Conservation (phyloP, 768 basidiomycete species). For the Panus rudis region DNA sequence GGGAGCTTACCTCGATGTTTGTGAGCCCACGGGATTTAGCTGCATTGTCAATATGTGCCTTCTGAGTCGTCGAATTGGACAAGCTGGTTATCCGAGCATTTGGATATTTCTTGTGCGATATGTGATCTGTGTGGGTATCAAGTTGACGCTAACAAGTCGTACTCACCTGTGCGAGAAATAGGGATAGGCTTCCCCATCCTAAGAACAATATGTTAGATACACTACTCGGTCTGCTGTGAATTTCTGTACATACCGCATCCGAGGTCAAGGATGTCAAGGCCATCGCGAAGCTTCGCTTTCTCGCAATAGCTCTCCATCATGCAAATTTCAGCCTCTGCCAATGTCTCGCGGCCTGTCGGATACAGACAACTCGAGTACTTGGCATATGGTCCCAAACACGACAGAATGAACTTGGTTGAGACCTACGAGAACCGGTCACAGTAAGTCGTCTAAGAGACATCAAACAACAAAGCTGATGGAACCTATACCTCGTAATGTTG, state of each 20-base stretch:
- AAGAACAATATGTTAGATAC: background rate
- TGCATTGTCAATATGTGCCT: slow-evolving; percentile 48
- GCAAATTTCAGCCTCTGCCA: slow-evolving; percentile 56
- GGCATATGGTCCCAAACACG: slow-evolving; percentile 56
- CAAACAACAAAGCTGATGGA: background rate
- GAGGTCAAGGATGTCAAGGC: slow-evolving; percentile 56
- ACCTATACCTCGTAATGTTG: slow-evolving; percentile 69
- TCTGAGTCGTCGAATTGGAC: slow-evolving; percentile 66
- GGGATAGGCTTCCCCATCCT: slow-evolving; percentile 69
- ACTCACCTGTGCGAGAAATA: slow-evolving; percentile 55
- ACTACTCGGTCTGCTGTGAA: background rate
- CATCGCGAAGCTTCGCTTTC: slow-evolving; percentile 56
- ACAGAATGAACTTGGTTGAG: slow-evolving; percentile 53
- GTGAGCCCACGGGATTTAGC: slow-evolving; percentile 42
- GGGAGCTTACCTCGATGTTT: slow-evolving; percentile 42
- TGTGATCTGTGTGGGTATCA: background rate
- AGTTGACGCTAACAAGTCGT: background rate
- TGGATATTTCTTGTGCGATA: slow-evolving; percentile 51
- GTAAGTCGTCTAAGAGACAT: background rate
- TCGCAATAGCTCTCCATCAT: slow-evolving; percentile 64
- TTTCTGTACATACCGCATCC: slow-evolving; percentile 47
- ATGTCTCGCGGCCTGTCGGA: slow-evolving; percentile 49
- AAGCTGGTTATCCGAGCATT: slow-evolving; percentile 53
- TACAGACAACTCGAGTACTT: slow-evolving; percentile 67
- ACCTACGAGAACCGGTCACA: slow-evolving; percentile 31